Conservation (phyloP, 495 filamentous ascomycete genomes). For the Talaromyces adpressus region DNA sequence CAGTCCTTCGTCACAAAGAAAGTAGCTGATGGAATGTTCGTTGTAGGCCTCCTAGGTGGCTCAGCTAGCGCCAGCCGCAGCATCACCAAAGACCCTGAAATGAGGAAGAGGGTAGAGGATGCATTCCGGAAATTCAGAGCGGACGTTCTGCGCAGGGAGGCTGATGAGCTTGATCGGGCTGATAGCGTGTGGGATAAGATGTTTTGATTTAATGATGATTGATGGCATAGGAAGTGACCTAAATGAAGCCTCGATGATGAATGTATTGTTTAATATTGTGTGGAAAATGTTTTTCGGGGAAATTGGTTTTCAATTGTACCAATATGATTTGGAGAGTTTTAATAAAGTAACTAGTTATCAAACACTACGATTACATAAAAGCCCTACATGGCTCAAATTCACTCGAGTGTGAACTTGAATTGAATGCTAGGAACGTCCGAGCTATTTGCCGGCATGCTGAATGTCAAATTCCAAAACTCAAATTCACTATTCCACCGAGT, state of each 20-base stretch:
- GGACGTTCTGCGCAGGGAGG: conserved; percentile 52
- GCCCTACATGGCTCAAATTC: neutral
- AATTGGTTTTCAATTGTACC: neutral
- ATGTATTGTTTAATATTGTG: neutral
- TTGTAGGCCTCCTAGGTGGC: conserved; percentile 53
- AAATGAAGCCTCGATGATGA: no score
- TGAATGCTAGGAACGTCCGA: conserved; percentile 20
- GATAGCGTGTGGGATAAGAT: conserved; percentile 20
- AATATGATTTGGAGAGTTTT: neutral
- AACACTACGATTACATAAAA: neutral
- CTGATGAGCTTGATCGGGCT: conserved; percentile 45
- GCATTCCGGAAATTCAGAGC: conserved; percentile 57
- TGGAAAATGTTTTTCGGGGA: neutral
- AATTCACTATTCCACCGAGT: conserved; percentile 20
- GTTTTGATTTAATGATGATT: conserved; percentile 12
- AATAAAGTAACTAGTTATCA: neutral
- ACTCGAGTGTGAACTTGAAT: conserved; percentile 16
- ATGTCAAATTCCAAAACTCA: conserved; percentile 31
- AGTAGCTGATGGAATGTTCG: no score
- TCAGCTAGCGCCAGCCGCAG: conserved; percentile 39
- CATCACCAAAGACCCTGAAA: conserved; percentile 48
- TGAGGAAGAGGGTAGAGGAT: conserved; percentile 49
- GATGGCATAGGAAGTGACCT: neutral
- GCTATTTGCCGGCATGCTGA: conserved; percentile 21
- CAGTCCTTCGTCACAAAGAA: no score